Base-by-base conservation (phyloP, 2,329 filamentous ascomycete genomes). In the Blastomyces silverae region DNA sequence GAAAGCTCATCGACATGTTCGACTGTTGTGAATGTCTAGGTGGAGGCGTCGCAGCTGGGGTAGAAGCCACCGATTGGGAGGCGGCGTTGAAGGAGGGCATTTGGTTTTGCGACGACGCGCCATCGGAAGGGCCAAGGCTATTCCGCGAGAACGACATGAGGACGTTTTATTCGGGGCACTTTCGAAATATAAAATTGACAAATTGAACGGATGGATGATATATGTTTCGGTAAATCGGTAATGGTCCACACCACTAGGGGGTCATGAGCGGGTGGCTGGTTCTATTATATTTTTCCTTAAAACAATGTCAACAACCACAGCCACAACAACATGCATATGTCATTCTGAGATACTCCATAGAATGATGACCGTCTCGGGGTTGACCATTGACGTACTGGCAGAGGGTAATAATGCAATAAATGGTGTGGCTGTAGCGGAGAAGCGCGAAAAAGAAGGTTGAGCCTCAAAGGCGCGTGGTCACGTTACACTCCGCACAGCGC, bases 31-130 rank as follows among this genome's bases (percentile, higher is more conserved):
- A 77, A 34, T 66, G 71, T 68, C 75, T 74, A 46, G 77, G 72
- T 48, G 79, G 77, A 58, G 79, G 78, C 37, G 79, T 81, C 28
- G 76, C 77, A 58, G 78, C 76, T 62, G 78, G 78, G 20, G 79
- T 80, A 13, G 79, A 78, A 15, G 75, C 73, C 62, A 79, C 72
- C 52, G 79, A 80, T 68, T 80, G 79, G 39, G 77, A 76, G 64
- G 74, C 74, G 70, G 74, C 73, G 70, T 79, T 79, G 67, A 80
- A 78, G 25, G 77, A 76, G 42, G 72, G 73, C 68, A 79, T 72
- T 66, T 77, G 73, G 60, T 75, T 73, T 69, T 79, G 77, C 11
- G 76, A 75, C 15, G 74, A 67, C 63, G 77, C 70, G 61, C 76
- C 76, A 70, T 78, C 78, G 48, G 71, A 66, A 22, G 76, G 76